phyloP scores from a whole-genome alignment of 2,329 filamentous ascomycete genomes.

The Trichoderma simmonsii region DNA sequence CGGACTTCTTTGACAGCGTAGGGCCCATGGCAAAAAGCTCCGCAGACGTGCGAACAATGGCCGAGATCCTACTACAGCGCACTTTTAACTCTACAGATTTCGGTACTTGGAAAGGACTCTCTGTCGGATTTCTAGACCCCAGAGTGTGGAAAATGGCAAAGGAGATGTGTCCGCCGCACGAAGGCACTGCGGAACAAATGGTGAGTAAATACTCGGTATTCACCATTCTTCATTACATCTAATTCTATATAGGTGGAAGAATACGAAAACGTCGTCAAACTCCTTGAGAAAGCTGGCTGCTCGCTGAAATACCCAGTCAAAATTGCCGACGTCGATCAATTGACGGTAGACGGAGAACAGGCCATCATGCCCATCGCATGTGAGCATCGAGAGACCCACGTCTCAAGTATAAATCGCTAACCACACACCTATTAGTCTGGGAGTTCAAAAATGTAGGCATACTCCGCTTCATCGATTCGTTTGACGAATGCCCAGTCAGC shows the following conservation, averaged over 20 bases:
- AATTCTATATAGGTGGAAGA: background rate
- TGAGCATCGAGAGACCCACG: background rate
- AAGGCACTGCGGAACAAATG: slow-evolving; percentile 21
- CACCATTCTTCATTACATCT: background rate
- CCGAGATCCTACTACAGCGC: slow-evolving; percentile 12
- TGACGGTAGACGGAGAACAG: background rate
- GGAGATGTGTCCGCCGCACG: slow-evolving; percentile 14
- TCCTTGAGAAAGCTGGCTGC: background rate
- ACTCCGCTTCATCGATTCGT: slow-evolving; percentile 18
- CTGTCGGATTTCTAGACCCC: slow-evolving; percentile 19
- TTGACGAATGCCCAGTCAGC: slow-evolving; percentile 20
- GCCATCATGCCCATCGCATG: slow-evolving; percentile 7
- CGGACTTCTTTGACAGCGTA: slow-evolving; percentile 26
- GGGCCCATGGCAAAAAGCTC: slow-evolving; percentile 29
- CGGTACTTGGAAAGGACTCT: slow-evolving; percentile 17
- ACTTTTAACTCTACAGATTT: background rate
- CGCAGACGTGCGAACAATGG: slow-evolving; percentile 18
- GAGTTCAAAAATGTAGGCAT: slow-evolving; percentile 25
- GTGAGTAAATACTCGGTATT: background rate
- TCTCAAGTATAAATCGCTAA: background rate
- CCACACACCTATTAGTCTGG: slow-evolving; percentile 18
- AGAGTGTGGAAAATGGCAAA: slow-evolving; percentile 17
- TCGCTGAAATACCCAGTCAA: background rate
- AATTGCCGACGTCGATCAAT: background rate
- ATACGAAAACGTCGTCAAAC: background rate